Evolutionary conservation across 345 rosid species (phyloP), one percentile per base, ranked within the genome.

Genomic region (Eucalyptus polyanthemos): DNA sequence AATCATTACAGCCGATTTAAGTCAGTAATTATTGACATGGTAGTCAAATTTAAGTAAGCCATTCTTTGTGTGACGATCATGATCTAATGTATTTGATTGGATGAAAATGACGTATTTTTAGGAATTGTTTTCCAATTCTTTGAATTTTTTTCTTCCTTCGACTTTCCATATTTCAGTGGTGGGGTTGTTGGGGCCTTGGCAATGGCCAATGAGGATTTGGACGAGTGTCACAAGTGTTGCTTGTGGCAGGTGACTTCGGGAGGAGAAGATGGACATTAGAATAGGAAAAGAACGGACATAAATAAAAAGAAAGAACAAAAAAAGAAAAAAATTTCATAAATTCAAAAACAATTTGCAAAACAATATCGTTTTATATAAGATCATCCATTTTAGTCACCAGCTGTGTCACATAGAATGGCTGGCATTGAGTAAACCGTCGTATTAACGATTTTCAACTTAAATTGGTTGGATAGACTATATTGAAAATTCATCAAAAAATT

Each of bases 371-470:
- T 72, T 4, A 72, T 37, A 10, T 10, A 19, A 37, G 24, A 72
- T 17, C 0, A 4, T 69, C 7, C 1, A 69, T 10, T 19, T 69
- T 3, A 17, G 4, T 21, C 3, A 1, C 15, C 0, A 1, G 0
- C 8, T 0, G 1, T 60, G 15, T 16, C 16, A 1, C 0, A 12
- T 60, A 27, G 1, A 27, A 27, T 4, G 3, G 11, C 3, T 7
- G 1, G 0, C 3, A n/a, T 14, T 65, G 2, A 65, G 10, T 15
- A 65, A 2, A 65, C 0, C 0, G 0, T n/a, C 1, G 1, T 14
- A 5, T 65, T 8, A 14, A n/a, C 31, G 0, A 65, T n/a, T 37
- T 37, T 2, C 5, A 4, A 19, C 8, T 6, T 76, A 19, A 72
- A 72, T 72, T 19, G 14, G 2, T 21, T 37, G 2, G 1, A 37